Evolutionary conservation across 306 rosid species (phyloP).

Genomic region (Dalbergia cochinchinensis): DNA sequence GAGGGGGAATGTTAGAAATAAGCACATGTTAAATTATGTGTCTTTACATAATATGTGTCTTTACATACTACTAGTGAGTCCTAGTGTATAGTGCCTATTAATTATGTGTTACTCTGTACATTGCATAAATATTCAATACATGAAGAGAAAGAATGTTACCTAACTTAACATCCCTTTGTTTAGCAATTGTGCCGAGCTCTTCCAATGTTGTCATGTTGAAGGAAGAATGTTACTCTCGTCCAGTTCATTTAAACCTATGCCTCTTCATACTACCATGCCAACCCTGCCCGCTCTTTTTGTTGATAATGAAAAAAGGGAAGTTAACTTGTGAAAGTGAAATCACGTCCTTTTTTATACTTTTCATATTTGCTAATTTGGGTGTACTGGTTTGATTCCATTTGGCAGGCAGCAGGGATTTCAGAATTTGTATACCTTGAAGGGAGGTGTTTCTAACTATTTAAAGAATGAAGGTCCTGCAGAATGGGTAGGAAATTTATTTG

Average conservation of each 20-base stretch:
- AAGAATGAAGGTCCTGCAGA: slow-evolving; percentile 76
- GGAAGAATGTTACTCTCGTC: not conserved
- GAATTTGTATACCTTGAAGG: slow-evolving; percentile 79
- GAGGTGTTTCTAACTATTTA: slow-evolving; percentile 89
- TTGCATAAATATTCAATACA: no score
- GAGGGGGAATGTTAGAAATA: no score
- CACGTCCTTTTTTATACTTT: not conserved
- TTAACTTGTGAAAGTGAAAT: slow-evolving; percentile 31
- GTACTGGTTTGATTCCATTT: slow-evolving; percentile 38
- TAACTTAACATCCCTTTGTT: not conserved
- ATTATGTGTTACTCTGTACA: no score
- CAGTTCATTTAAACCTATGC: not conserved
- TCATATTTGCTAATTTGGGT: slow-evolving; percentile 25
- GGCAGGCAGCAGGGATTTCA: slow-evolving; percentile 84
- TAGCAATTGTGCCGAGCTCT: slow-evolving; percentile 9
- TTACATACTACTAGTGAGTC: no score
- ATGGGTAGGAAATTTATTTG: slow-evolving; percentile 92
- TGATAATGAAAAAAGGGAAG: not conserved
- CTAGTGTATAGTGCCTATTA: no score
- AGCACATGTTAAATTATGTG: no score
- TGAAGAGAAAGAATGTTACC: not conserved
- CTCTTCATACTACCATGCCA: not conserved
- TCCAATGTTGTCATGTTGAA: not conserved
- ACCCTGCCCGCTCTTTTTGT: not conserved
- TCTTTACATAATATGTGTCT: no score